Base-by-base conservation (phyloP, 768 basidiomycete species). In the Boletus subcaerulescens region DNA sequence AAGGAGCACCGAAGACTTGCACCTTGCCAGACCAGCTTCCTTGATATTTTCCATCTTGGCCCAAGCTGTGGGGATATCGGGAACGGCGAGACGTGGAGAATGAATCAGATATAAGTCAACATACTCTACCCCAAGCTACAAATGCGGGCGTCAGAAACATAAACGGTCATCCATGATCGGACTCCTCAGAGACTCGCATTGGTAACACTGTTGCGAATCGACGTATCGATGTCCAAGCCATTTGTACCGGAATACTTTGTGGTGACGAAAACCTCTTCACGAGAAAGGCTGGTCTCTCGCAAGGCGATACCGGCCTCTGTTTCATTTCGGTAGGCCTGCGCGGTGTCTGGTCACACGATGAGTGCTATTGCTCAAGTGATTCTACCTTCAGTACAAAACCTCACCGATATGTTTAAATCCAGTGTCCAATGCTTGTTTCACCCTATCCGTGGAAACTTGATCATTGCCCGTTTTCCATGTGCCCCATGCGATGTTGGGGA, bases 91-190 rank as follows among this genome's bases (percentile, higher is more conserved):
- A 3, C 73, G 61, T 8, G 86, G 85, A 51, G 68, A 60, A 66
- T 89, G 86, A 44, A 89, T 83, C 42, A 89, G 79, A 67, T 90
- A 90, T 35, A 89, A 66, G 66, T 91, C 86, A 13, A 89, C 78
- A 60, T 85, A 85, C 3, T 74, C 62, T 4, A 89, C 73, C 0
- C 83, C 85, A 20, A 89, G 76, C 87, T 88, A 11, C 53, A 35
- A n/a, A 32, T 29, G 29, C 8, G 29, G 8, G 29, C 29, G 29
- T 29, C 29, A 29, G 29, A 29, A 29, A 53, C 4, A 47, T 31
- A 8, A 38, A 31, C 20, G 12, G 35, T 8, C 39, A 22, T 22
- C 8, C 12, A 22, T 9, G 22, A 42, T 20, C 13, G 4, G 24
- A 39, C 29, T 22, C 18, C 36, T 29, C 31, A 24, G 14, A 35